phyloP scores from a whole-genome alignment of 2,329 filamentous ascomycete genomes.

The Pseudogymnoascus sp. region DNA sequence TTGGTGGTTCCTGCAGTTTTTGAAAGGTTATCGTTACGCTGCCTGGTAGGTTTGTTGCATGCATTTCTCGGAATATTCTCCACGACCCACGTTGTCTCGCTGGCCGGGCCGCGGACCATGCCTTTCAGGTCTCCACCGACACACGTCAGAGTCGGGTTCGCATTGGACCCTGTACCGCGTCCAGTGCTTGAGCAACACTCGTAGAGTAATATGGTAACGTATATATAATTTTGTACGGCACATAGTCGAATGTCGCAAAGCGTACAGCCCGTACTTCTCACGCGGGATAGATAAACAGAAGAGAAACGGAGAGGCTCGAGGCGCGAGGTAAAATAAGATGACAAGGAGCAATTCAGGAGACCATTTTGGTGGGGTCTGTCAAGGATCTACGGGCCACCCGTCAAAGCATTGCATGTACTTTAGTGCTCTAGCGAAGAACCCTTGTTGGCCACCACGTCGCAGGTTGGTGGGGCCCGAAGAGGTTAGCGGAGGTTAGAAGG shows the following conservation, averaged over 20 bases:
- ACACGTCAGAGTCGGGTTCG: background rate
- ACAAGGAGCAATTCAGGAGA: constrained; percentile 7
- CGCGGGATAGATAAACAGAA: background rate
- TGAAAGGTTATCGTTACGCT: background rate
- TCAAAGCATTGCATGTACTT: background rate
- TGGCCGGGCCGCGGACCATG: constrained; percentile 6
- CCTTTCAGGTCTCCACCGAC: background rate
- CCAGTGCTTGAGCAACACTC: background rate
- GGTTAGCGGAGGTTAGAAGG: background rate
- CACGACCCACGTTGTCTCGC: constrained; percentile 1
- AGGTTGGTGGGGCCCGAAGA: background rate
- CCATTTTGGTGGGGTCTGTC: constrained; percentile 3
- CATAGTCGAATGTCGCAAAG: background rate
- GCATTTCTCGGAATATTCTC: background rate
- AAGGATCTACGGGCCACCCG: background rate
- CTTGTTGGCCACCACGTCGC: background rate
- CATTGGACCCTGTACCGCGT: background rate
- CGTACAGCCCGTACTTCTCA: background rate
- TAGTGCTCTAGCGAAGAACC: background rate
- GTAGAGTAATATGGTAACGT: background rate
- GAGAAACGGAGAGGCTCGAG: background rate
- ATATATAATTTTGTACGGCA: background rate
- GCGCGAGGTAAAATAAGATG: background rate
- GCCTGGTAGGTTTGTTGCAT: background rate
- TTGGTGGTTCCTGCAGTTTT: background rate